These are phyloP conservation scores for Monsonia emarginata DNA, from an alignment of 441 rosid species.

Conservation along the genomic window DNA sequence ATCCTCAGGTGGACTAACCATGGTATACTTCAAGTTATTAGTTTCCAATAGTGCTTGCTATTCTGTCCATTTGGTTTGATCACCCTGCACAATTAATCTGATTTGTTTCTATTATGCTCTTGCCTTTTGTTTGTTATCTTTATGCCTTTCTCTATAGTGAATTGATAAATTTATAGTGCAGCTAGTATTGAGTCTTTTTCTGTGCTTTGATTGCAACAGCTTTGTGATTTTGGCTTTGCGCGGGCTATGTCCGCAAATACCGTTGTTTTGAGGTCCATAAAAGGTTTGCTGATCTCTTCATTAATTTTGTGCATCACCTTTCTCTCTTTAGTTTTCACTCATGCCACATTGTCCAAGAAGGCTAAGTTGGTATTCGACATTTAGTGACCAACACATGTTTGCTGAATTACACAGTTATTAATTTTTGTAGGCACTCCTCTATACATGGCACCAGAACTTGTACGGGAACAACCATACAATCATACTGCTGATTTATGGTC, in stretches of 20 bases:
- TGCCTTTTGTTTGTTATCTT: not conserved
- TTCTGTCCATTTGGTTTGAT: slow-evolving; percentile 2
- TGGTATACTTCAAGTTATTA: not conserved
- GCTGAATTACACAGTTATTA: slow-evolving; percentile 6
- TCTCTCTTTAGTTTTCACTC: not conserved
- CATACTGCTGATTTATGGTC: slow-evolving; percentile 99
- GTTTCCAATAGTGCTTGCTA: not conserved
- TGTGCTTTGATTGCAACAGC: slow-evolving; percentile 36
- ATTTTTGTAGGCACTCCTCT: slow-evolving; percentile 79
- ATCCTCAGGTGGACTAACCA: not conserved
- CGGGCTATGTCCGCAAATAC: slow-evolving; percentile 98
- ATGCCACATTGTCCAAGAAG: not conserved
- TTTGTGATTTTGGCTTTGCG: slow-evolving; percentile 98
- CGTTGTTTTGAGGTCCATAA: slow-evolving; percentile 86
- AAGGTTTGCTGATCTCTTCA: slow-evolving; percentile 42
- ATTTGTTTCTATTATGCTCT: not conserved
- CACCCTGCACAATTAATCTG: not conserved
- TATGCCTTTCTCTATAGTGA: not conserved
- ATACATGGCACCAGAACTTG: slow-evolving; percentile 98
- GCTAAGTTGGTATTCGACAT: not conserved
- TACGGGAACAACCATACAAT: slow-evolving; percentile 92
- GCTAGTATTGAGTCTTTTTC: slow-evolving; percentile 9
- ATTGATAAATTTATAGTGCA: slow-evolving; percentile 2
- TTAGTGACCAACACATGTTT: not conserved
- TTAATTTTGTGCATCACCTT: not conserved